Evolutionary conservation across 75 land plant genomes (phyloP).

Genomic region (Pinus tabuliformis): DNA sequence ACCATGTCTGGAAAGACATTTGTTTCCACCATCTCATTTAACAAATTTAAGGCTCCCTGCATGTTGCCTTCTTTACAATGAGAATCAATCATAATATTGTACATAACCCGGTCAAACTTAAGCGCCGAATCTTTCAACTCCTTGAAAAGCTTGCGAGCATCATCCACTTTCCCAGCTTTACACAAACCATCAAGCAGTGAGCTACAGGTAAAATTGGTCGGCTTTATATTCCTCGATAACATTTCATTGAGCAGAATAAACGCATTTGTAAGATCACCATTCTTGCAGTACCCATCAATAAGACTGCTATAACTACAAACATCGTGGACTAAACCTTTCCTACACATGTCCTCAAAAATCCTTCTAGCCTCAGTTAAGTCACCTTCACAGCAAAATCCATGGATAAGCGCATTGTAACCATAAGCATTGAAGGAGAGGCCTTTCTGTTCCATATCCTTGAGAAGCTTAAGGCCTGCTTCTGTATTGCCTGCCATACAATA

Average conservation of each 20-base stretch:
- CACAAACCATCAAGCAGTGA: slow-evolving; percentile 18
- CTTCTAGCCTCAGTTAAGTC: slow-evolving; percentile 3
- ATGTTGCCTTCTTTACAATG: slow-evolving; percentile 21
- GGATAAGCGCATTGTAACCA: slow-evolving; percentile 9
- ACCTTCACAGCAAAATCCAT: slow-evolving; percentile 8
- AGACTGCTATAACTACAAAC: slow-evolving; percentile 11
- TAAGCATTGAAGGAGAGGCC: neutral
- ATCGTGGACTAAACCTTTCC: slow-evolving; percentile 6
- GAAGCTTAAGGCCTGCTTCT: slow-evolving; percentile 9
- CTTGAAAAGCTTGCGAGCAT: slow-evolving; percentile 8
- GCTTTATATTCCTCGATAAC: slow-evolving; percentile 4
- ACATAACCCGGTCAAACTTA: slow-evolving; percentile 15
- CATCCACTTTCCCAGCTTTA: slow-evolving; percentile 11
- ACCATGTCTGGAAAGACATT: slow-evolving; percentile 27
- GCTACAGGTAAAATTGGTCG: slow-evolving; percentile 10
- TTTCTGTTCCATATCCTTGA: neutral
- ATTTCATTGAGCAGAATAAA: slow-evolving; percentile 10
- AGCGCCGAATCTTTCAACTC: slow-evolving; percentile 6
- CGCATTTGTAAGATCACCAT: neutral
- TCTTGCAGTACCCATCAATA: slow-evolving; percentile 16
- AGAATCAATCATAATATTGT: slow-evolving; percentile 24
- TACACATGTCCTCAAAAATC: slow-evolving; percentile 5
- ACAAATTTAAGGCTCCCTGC: slow-evolving; percentile 14
- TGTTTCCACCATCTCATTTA: slow-evolving; percentile 24
- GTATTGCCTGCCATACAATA: slow-evolving; percentile 2